Evolutionary conservation across 148 eudicot genomes (phyloP).

Genomic region (Rhododendron henanense): DNA sequence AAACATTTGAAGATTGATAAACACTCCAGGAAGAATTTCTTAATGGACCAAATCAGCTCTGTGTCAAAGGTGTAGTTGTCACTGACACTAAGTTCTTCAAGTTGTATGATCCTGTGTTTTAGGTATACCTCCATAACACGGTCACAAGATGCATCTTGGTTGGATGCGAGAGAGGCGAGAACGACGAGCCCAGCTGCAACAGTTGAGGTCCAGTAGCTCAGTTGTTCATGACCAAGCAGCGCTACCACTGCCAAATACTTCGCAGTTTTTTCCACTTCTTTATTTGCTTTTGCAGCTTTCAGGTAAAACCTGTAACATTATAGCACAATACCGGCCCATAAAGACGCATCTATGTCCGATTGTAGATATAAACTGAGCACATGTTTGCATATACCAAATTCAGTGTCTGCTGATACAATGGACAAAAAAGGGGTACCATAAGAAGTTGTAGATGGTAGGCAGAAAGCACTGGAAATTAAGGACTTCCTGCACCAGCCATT

Average conservation of each 20-base stretch:
- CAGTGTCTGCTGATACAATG: not conserved
- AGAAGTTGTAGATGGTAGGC: slow-evolving; percentile 80
- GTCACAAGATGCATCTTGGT: slow-evolving; percentile 53
- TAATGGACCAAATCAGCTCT: not conserved
- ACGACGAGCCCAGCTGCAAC: slow-evolving; percentile 85
- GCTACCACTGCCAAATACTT: slow-evolving; percentile 63
- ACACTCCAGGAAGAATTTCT: not conserved
- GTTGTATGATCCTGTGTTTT: not conserved
- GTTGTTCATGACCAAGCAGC: slow-evolving; percentile 66
- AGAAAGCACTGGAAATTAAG: slow-evolving; percentile 77
- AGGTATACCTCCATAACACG: slow-evolving; percentile 53
- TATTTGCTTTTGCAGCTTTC: slow-evolving; percentile 72
- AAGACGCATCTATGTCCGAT: not conserved
- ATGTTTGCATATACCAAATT: not conserved
- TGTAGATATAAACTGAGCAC: not conserved
- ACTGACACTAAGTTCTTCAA: not conserved
- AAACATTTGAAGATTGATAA: not conserved
- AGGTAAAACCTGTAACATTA: slow-evolving; percentile 76
- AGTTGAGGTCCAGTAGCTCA: slow-evolving; percentile 89
- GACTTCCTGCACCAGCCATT: slow-evolving; percentile 91
- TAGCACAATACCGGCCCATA: not conserved
- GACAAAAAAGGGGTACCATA: slow-evolving; percentile 47
- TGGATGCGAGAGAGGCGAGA: slow-evolving; percentile 53
- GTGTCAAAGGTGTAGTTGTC: too few relatives aligned
- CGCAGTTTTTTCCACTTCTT: slow-evolving; percentile 53